Percentiles rank a stretch among this genome's conserved stretches.
phyloP scores from a whole-genome alignment of 208 protist genomes.

The Phytomonas sp. region DNA sequence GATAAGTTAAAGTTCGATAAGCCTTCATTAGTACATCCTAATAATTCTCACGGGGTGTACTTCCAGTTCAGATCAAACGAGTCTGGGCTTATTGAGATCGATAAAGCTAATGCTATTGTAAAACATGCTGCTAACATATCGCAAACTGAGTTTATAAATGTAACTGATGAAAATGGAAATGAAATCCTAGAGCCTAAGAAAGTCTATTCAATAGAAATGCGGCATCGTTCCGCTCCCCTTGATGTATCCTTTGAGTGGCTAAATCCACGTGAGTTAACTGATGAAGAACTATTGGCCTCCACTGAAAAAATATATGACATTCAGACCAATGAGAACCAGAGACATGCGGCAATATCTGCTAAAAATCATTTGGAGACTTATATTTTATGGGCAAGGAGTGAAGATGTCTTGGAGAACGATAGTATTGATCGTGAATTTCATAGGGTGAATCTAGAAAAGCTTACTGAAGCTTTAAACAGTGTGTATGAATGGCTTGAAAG shows the following conservation, averaged over 20 bases:
- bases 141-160: conserved; percentile 1
- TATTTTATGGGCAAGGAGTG: conserved; percentile 39
- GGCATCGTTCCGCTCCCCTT: conserved; percentile 19
- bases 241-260: conserved; percentile 24
- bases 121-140: conserved; percentile 42
- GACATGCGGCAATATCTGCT: conserved; percentile 38
- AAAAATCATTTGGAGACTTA: conserved; percentile 84
- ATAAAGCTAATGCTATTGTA: conserved; percentile 47
- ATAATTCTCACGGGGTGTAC: conserved; percentile 76
- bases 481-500: conserved; percentile 63
- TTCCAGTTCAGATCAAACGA: conserved; percentile 66
- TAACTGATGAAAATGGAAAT: conserved; percentile 1
- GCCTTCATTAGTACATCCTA: conserved; percentile 40
- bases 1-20: conserved; percentile 27
- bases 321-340: conserved; percentile 46
- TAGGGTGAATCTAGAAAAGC: conserved; percentile 19
- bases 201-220: conserved; percentile 26
- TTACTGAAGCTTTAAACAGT: background rate
- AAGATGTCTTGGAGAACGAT: conserved; percentile 29
- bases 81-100: conserved; percentile 56
- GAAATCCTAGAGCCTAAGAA: background rate
- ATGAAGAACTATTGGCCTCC: conserved; percentile 22
- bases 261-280: conserved; percentile 23
- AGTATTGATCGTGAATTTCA: conserved; percentile 47
- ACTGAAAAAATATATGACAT: conserved; percentile 34